Evolutionary conservation across 2,329 filamentous ascomycete species (phyloP), one percentile per base, ranked within the genome.

Genomic region (Purpureocillium takamizusanense): DNA sequence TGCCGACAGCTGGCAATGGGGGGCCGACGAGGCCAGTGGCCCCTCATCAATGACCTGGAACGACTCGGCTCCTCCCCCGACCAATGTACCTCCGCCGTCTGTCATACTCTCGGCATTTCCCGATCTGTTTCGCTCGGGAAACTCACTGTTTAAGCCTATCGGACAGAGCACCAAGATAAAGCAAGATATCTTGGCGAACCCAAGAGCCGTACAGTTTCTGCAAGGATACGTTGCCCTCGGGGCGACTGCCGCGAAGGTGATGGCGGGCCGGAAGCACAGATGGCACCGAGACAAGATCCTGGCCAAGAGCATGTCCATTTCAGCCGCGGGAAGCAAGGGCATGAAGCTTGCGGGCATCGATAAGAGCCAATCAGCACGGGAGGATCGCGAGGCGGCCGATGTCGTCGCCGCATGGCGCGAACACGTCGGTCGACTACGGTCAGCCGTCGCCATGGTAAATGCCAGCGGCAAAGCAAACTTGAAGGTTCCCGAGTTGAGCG

Each of bases 331-430:
- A 3, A 76, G 79, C 38, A 86, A 85, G 50, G 81, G 90, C 4
- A 95, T 97, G 90, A 97, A 95, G 61, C 74, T 97, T 15, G 77
- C 83, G 1, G 83, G 86, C 11, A 69, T 97, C 31, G 89, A 95
- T 61, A 90, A 84, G 61, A 75, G 79, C 4, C 88, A 95, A 58
- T 70, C 76, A n/a, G 70, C 76, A 17, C 83, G 86, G 41, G 90
- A 95, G 63, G 84, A 94, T 46, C 76, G 88, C 47, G 88, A 95
- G 61, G 83, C 80, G 1, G 76, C 82, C 7, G 89, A 95, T 54
- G 78, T 88, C 4, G 70, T 87, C 1, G 70, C 74, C 12, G 69
- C 74, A 12, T 95, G 88, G 88, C 81, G 78, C 52, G 75, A 79
- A 38, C 75, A 87, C 43, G 72, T 89, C 15, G 86, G 87, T 2